These are phyloP conservation scores for Craterostigma plantagineum DNA, from an alignment of 257 asterid genomes.

Conservation along the genomic window DNA sequence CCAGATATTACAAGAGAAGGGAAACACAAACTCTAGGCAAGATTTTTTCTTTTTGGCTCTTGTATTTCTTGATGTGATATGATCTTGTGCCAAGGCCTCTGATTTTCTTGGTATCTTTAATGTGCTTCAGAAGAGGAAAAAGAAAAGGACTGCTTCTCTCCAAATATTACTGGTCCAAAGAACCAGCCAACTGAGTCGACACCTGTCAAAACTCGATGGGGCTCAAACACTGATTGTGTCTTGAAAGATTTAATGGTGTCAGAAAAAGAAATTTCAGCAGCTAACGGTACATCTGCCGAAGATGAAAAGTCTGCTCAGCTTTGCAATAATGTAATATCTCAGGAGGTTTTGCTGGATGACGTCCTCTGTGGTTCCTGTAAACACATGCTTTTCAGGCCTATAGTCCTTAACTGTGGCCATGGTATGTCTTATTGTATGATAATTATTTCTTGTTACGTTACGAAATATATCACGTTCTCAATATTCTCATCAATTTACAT, in stretches of 20 bases:
- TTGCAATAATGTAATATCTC: conserved; percentile 9
- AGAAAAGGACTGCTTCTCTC: conserved; percentile 13
- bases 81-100: no score
- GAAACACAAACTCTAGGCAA: conserved; percentile 30
- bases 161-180: conserved; percentile 9
- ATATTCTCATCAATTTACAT: not conserved
- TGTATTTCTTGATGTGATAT: no score
- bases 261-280: no score
- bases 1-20: conserved; percentile 19
- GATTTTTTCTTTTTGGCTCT: conserved; percentile 1
- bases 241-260: no score
- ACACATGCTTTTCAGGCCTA: conserved; percentile 23
- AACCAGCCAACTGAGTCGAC: no score
- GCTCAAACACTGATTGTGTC: no score
- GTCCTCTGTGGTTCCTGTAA: conserved; percentile 25
- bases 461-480: no score
- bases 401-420: conserved; percentile 44
- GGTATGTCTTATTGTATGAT: conserved; percentile 17
- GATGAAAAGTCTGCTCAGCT: conserved; percentile 6
- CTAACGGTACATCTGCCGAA: not conserved
- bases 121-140: conserved; percentile 19
- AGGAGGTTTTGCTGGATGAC: conserved; percentile 20
- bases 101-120: no score
- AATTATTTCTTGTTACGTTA: conserved; percentile 2
- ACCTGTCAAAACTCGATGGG: no score